Evolutionary conservation across 306 rosid species (phyloP).

Genomic region (Coriaria nepalensis): DNA sequence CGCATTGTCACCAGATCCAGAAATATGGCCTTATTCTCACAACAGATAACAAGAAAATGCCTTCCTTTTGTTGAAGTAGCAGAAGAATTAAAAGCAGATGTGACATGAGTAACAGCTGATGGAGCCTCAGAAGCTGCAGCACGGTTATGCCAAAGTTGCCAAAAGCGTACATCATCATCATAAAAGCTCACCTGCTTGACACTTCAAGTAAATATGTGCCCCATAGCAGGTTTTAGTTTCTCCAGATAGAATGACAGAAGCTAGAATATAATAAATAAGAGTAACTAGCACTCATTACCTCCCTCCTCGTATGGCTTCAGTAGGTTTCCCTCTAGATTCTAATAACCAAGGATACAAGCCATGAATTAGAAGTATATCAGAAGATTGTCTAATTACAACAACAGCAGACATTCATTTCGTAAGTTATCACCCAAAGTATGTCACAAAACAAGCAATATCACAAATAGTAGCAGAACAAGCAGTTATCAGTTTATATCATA

Average conservation of each 20-base stretch:
- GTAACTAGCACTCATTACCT: conserved; percentile 41
- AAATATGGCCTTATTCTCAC: conserved; percentile 93
- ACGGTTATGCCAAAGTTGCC: conserved; percentile 91
- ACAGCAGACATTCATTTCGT: neutral
- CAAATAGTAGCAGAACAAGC: too few relatives aligned
- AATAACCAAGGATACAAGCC: conserved; percentile 13
- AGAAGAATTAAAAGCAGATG: conserved; percentile 66
- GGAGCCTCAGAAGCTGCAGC: conserved; percentile 96
- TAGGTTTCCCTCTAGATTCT: conserved; percentile 81
- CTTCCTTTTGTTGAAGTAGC: conserved; percentile 92
- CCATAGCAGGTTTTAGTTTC: conserved; percentile 13
- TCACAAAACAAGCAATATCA: too few relatives aligned
- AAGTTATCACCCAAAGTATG: too few relatives aligned
- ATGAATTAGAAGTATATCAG: conserved; percentile 1
- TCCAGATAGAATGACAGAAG: conserved; percentile 16
- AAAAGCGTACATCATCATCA: conserved; percentile 89
- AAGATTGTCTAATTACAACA: conserved; percentile 1
- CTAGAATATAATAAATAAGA: neutral
- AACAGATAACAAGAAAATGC: conserved; percentile 94
- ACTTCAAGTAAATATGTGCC: conserved; percentile 28
- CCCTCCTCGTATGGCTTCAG: conserved; percentile 98
- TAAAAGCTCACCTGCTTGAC: conserved; percentile 91
- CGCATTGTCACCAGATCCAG: conserved; percentile 98
- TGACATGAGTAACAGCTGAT: conserved; percentile 54
- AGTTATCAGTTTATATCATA: too few relatives aligned